Conservation (phyloP, 2,329 filamentous ascomycete species). For the Seiridium unicorne region DNA sequence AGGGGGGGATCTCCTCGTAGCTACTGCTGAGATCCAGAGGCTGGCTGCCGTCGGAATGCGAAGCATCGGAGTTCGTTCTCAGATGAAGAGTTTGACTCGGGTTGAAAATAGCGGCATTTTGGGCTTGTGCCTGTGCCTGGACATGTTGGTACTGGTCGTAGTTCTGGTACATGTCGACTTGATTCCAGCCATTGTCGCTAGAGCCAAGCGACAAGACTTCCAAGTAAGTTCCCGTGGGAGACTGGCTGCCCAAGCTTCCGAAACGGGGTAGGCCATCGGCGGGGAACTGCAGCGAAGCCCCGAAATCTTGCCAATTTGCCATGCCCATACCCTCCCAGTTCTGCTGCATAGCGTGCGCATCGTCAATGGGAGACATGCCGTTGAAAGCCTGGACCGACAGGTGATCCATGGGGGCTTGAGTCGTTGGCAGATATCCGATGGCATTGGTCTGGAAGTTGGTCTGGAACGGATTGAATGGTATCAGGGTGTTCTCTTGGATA, state of each 20-base stretch:
- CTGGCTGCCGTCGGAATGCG: conserved; percentile 65
- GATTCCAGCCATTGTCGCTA: conserved; percentile 83
- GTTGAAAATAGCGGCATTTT: conserved; percentile 78
- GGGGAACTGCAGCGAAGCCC: conserved; percentile 53
- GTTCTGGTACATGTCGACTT: conserved; percentile 73
- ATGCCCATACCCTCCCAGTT: conserved; percentile 60
- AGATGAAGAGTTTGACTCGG: conserved; percentile 87
- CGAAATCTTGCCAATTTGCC: conserved; percentile 79
- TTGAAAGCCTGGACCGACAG: conserved; percentile 57
- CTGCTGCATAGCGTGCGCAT: conserved; percentile 53
- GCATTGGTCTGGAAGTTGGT: conserved; percentile 52
- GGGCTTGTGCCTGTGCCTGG: conserved; percentile 32
- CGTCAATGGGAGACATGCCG: conserved; percentile 55
- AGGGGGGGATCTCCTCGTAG: conserved; percentile 72
- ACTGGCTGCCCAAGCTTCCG: conserved; percentile 55
- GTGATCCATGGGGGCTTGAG: conserved; percentile 62
- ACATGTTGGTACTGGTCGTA: conserved; percentile 62
- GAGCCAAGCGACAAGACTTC: conserved; percentile 85
- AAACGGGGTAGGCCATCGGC: conserved; percentile 41
- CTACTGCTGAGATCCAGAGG: conserved; percentile 68
- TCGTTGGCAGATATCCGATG: conserved; percentile 61
- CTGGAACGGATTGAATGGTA: conserved; percentile 53
- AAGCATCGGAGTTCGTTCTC: conserved; percentile 83
- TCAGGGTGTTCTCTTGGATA: conserved; percentile 56
- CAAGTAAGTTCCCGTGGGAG: conserved; percentile 76